These are phyloP conservation scores for Podaxis sp. DNA, from an alignment of 768 basidiomycete genomes.

Conservation along the genomic window DNA sequence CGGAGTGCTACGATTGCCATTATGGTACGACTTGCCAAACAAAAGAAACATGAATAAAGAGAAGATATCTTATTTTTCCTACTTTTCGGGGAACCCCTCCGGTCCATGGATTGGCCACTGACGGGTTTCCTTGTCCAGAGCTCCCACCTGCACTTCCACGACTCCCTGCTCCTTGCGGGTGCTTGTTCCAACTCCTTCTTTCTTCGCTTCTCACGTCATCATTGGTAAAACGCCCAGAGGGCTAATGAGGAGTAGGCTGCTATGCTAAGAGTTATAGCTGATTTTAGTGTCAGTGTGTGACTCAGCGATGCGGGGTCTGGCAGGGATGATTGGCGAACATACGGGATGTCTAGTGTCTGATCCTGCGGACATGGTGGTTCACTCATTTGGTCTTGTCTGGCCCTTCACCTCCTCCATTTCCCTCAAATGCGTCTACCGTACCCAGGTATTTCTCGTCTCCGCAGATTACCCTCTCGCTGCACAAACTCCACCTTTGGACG, in stretches of 20 bases:
- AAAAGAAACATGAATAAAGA: neutral
- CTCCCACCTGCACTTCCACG: neutral
- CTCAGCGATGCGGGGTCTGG: neutral
- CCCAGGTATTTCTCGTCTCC: neutral
- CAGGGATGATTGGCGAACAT: neutral
- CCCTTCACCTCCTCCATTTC: neutral
- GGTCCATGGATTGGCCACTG: neutral
- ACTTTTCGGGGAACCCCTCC: neutral
- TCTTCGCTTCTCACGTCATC: neutral
- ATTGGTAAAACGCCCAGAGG: neutral
- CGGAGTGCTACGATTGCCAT: neutral
- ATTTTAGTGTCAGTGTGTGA: neutral
- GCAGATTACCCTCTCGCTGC: neutral
- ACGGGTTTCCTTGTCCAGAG: neutral
- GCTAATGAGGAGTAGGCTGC: neutral
- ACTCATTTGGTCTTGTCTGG: neutral
- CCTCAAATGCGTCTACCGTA: neutral
- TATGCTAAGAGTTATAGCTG: neutral
- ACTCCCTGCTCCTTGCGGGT: neutral
- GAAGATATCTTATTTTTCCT: neutral
- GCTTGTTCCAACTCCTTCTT: neutral
- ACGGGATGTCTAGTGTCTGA: neutral
- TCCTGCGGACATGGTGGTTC: neutral
- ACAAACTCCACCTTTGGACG: neutral
- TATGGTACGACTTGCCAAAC: neutral